Percentiles rank a stretch among this genome's conserved stretches.
These are phyloP conservation scores for Neopestalotiopsis rosae DNA, from an alignment of 2,329 filamentous ascomycete species.

Conservation along the genomic window DNA sequence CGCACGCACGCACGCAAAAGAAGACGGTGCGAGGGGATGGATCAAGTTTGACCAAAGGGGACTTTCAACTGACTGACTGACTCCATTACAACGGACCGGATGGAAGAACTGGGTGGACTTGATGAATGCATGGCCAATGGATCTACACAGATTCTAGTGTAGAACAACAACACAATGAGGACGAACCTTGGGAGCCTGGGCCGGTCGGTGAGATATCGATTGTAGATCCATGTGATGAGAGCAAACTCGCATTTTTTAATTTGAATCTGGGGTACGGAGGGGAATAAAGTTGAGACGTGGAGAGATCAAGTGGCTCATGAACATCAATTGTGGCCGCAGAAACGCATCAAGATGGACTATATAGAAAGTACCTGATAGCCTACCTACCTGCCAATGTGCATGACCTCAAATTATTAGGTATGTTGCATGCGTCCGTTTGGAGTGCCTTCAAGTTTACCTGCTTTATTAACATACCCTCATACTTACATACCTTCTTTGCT, in stretches of 20 bases:
- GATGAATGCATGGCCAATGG: not conserved
- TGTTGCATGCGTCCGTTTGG: not conserved
- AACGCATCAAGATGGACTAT: too few relatives aligned
- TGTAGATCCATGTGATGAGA: not conserved
- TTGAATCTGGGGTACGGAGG: not conserved
- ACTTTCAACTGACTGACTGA: too few relatives aligned
- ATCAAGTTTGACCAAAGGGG: not conserved
- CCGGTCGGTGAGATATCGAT: not conserved
- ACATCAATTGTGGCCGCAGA: not conserved
- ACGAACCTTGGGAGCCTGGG: not conserved
- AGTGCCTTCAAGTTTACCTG: not conserved
- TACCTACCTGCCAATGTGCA: not conserved
- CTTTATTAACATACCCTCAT: not conserved
- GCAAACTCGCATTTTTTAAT: not conserved
- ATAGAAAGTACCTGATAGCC: not conserved
- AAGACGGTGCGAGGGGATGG: not conserved
- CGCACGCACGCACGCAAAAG: not conserved
- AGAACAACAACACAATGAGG: not conserved
- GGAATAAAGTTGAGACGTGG: not conserved
- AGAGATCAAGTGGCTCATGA: not conserved
- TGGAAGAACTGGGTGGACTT: not conserved
- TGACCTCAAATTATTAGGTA: not conserved
- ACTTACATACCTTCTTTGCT: not conserved
- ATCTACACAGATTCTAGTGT: not conserved
- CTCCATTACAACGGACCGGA: not conserved